A percentile compares a stretch with the other conserved stretches of the same genome.
phyloP scores from a whole-genome alignment of 1,284 basidiomycete species.

The Apiotrichum gracile region DNA sequence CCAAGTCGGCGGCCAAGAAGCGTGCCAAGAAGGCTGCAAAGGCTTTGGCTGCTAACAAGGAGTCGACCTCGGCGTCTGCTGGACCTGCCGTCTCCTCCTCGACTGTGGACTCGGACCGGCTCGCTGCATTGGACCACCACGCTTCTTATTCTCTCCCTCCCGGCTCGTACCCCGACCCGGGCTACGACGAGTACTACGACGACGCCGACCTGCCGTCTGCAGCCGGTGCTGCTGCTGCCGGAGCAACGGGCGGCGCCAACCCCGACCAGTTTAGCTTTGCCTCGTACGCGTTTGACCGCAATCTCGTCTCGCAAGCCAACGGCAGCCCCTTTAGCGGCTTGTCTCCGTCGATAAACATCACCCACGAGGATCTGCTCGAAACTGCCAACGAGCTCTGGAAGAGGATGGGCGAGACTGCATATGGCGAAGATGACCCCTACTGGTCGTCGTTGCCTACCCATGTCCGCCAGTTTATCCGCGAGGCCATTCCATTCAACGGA shows the following conservation, averaged over 20 bases:
- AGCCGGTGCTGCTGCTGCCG: conserved; percentile 1
- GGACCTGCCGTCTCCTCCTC: conserved; percentile 1
- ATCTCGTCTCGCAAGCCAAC: conserved; percentile 13
- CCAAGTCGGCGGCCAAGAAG: conserved; percentile 46
- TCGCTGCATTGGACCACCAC: neutral
- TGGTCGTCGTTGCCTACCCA: conserved; percentile 56
- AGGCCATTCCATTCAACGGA: conserved; percentile 51
- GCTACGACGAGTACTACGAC: conserved; percentile 33
- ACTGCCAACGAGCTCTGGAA: conserved; percentile 48
- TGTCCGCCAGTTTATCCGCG: conserved; percentile 54
- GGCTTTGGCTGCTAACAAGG: conserved; percentile 16
- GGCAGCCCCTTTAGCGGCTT: conserved; percentile 28
- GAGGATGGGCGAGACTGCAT: conserved; percentile 47
- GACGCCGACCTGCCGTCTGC: conserved; percentile 17
- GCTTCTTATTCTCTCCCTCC: conserved; percentile 1
- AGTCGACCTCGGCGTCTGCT: neutral
- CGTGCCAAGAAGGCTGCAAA: conserved; percentile 42
- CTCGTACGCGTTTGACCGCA: conserved; percentile 16
- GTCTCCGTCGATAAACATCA: conserved; percentile 37
- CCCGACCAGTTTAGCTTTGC: conserved; percentile 17
- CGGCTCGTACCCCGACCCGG: conserved; percentile 16
- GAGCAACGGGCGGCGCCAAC: neutral
- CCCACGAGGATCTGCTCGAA: conserved; percentile 46
- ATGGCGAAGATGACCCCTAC: conserved; percentile 54
- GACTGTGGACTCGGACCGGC: neutral